These are phyloP conservation scores for Crotalaria pallida DNA, from an alignment of 306 rosid species.

Conservation along the genomic window DNA sequence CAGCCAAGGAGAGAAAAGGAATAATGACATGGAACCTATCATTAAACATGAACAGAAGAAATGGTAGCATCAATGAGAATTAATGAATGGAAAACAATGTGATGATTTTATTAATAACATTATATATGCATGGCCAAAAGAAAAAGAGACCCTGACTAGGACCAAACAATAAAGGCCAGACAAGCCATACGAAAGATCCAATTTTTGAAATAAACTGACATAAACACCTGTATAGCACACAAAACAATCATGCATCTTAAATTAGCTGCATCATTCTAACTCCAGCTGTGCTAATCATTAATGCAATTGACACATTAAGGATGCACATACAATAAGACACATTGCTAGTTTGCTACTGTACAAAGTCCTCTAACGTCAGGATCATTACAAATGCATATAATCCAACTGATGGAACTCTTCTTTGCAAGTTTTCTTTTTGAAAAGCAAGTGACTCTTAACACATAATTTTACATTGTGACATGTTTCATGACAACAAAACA, in stretches of 20 bases:
- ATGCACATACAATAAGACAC: background rate
- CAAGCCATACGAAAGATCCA: background rate
- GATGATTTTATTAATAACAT: background rate
- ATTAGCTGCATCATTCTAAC: constrained; percentile 5
- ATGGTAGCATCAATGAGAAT: background rate
- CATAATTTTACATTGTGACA: background rate
- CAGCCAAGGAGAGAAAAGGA: background rate
- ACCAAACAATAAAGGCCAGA: background rate
- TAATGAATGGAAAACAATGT: background rate
- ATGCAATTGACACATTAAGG: background rate
- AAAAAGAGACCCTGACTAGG: background rate
- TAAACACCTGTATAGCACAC: background rate
- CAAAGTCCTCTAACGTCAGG: background rate
- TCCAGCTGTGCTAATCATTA: background rate
- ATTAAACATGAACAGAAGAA: background rate
- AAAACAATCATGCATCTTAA: background rate
- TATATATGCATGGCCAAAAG: background rate
- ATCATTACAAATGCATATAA: background rate
- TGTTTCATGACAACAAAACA: background rate
- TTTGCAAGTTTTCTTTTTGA: background rate
- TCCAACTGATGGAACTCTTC: background rate
- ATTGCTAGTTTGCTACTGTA: background rate
- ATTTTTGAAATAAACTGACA: background rate
- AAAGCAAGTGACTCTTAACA: constrained; percentile 1
- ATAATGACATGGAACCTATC: background rate